Percentiles rank a stretch among this genome's conserved stretches.
phyloP scores from a whole-genome alignment of 176 grass and related monocot species.

The Ampelocalamus luodianensis region DNA sequence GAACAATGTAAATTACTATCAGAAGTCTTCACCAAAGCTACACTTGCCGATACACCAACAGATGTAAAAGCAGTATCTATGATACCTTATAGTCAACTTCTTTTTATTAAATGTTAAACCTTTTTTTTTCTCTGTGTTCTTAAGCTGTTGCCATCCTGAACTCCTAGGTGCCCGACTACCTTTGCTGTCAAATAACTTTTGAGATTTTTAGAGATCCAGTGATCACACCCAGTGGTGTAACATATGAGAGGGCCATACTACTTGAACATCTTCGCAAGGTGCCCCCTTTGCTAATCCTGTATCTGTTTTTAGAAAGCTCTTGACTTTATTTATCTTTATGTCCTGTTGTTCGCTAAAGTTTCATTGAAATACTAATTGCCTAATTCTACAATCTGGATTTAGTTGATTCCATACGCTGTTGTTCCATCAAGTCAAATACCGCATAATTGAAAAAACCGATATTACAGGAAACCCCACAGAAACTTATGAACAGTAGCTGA shows the following conservation, averaged over 20 bases:
- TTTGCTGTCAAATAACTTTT: conserved; percentile 86
- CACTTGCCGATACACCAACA: conserved; percentile 48
- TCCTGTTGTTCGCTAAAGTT: not conserved
- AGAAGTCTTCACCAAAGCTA: conserved; percentile 67
- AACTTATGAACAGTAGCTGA: not conserved
- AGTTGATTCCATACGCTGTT: not conserved
- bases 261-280: conserved; percentile 83
- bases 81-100: not conserved
- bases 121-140: not conserved
- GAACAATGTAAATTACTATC: conserved; percentile 67
- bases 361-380: not conserved
- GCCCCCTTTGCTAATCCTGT: not conserved
- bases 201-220: conserved; percentile 93
- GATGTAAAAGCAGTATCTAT: conserved; percentile 61
- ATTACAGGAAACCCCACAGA: not conserved
- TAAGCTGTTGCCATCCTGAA: conserved; percentile 37
- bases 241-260: conserved; percentile 75
- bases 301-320: not conserved
- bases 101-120: not conserved
- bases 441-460: not conserved
- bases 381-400: not conserved
- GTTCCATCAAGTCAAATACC: not conserved
- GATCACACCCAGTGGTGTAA: conserved; percentile 87
- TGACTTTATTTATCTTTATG: not conserved
- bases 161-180: conserved; percentile 74